Conservation (phyloP, 148 eudicot genomes). For the Suaeda aralocaspica region DNA sequence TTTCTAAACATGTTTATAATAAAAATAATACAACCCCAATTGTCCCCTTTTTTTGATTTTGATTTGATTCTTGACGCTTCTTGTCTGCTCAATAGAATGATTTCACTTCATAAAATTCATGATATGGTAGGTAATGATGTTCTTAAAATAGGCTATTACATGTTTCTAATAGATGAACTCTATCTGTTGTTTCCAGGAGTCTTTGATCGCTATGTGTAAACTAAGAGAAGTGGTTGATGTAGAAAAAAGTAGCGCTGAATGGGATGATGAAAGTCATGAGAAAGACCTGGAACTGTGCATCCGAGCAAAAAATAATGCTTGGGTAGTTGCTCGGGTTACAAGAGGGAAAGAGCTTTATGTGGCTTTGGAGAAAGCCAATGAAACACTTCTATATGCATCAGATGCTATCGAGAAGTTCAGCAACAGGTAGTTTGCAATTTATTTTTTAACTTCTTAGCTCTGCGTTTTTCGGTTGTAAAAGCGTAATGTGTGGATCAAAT, state of each 20-base stretch:
- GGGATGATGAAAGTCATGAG: conserved; percentile 45
- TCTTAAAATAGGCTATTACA: not conserved
- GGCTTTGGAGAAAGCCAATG: conserved; percentile 88
- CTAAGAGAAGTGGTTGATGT: conserved; percentile 82
- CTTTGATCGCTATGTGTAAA: conserved; percentile 76
- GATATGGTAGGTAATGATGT: not conserved
- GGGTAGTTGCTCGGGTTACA: conserved; percentile 76
- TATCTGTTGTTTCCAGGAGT: conserved; percentile 50
- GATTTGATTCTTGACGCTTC: not conserved
- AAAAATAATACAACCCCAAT: too few species aligned
- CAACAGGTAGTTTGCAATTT: conserved; percentile 47
- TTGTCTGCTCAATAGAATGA: not conserved
- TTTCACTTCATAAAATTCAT: not conserved
- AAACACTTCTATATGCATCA: conserved; percentile 92
- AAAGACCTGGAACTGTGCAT: conserved; percentile 82
- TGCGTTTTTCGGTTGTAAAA: too few species aligned
- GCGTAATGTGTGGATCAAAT: too few species aligned
- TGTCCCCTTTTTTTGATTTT: too few species aligned
- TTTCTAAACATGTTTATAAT: too few species aligned
- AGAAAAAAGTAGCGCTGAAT: conserved; percentile 61
- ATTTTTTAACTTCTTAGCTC: too few species aligned
- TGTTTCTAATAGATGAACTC: not conserved
- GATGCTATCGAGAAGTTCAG: conserved; percentile 89
- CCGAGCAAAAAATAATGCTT: conserved; percentile 87
- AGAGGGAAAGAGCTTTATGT: conserved; percentile 91